phyloP scores from a whole-genome alignment of 2,329 filamentous ascomycete genomes.

The Orbilia brochopaga region DNA sequence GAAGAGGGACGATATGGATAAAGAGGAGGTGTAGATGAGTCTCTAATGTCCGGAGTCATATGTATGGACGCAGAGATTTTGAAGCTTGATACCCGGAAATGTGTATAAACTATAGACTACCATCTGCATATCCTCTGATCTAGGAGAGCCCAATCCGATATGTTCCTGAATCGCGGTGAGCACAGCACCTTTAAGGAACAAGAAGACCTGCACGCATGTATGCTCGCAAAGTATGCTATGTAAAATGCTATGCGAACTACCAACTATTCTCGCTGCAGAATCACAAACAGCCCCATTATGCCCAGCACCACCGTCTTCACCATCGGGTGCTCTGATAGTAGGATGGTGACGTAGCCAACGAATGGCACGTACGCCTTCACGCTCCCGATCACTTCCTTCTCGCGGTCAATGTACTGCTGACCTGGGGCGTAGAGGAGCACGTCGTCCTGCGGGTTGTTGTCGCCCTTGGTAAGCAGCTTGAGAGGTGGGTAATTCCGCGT shows the following conservation, averaged over 20 bases:
- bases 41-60: neutral
- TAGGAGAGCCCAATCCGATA: neutral
- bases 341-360: conserved; percentile 94
- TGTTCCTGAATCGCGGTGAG: conserved; percentile 3
- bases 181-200: conserved; percentile 5
- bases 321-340: conserved; percentile 95
- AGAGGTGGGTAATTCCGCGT: conserved; percentile 60
- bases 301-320: conserved; percentile 93
- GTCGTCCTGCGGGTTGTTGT: conserved; percentile 94
- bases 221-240: conserved; percentile 1
- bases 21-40: conserved; percentile 52
- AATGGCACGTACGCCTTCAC: conserved; percentile 91
- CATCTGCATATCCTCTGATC: neutral
- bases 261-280: conserved; percentile 82
- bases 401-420: conserved; percentile 82
- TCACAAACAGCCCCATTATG: conserved; percentile 91
- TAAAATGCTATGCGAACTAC: neutral
- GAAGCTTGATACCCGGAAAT: conserved; percentile 36
- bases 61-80: neutral
- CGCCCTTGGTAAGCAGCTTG: conserved; percentile 89
- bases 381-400: conserved; percentile 87
- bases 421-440: conserved; percentile 85
- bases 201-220: conserved; percentile 1
- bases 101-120: conserved; percentile 1
- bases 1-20: conserved; percentile 54